Conservation (phyloP, 208 protist genomes). For the Tritrichomonas foetus region DNA sequence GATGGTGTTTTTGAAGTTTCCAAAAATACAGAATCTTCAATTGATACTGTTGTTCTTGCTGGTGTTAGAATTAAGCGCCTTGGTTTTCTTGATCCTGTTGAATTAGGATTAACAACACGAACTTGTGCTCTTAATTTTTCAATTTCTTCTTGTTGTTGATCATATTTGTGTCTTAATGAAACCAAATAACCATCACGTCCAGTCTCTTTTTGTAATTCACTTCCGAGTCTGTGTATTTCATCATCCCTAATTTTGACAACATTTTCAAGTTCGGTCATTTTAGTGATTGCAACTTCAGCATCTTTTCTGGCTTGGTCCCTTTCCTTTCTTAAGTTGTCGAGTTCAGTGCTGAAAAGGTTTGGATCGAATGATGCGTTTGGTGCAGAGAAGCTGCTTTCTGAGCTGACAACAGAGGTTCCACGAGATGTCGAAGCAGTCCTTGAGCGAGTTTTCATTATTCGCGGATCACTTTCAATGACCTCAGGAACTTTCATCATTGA, state of each 20-base stretch:
- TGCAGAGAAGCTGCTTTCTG: neutral
- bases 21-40: too few species aligned
- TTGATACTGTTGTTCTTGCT: too few species aligned
- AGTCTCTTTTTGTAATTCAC: neutral
- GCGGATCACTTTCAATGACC: neutral
- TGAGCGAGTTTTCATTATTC: neutral
- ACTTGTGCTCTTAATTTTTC: neutral
- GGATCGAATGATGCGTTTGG: neutral
- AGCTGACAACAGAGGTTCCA: neutral
- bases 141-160: neutral
- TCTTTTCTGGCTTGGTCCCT: neutral
- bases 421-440: neutral
- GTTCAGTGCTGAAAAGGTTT: neutral
- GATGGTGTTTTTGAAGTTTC: neutral
- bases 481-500: neutral
- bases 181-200: neutral
- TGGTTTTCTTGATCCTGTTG: neutral
- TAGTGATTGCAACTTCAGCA: neutral
- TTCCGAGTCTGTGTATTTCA: neutral
- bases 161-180: constrained; percentile 1
- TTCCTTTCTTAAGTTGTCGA: neutral
- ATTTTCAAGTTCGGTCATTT: neutral
- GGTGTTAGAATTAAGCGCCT: neutral
- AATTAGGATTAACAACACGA: neutral
- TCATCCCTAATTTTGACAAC: constrained; percentile 5